Evolutionary conservation across 2,329 filamentous ascomycete species (phyloP), one percentile per base, ranked within the genome.

Genomic region (Cladobotryum protrusum): DNA sequence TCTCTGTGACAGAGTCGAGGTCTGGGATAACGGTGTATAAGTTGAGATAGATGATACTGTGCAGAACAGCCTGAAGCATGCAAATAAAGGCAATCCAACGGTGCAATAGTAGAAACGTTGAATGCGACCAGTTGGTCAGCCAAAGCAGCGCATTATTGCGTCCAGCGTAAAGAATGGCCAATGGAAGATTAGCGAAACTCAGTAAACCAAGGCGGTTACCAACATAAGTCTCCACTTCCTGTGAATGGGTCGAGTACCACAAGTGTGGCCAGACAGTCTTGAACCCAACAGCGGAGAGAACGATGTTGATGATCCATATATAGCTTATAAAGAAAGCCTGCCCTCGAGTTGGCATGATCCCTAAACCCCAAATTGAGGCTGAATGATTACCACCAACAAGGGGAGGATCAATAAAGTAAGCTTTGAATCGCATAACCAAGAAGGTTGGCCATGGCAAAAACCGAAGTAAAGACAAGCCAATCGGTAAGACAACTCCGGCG

Each of bases 111-210:
- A 78, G 52, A 47, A 67, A 78, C 0, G 76, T 78, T 0, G 68
- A 67, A 52, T 75, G 70, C 0, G 65, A 70, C 74, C 75, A 78
- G 54, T 73, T 67, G 1, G 76, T 77, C 1, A 76, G 37, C 61
- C 68, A 72, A 0, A 78, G 64, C 0, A 77, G 64, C 3, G 77
- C 18, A 47, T 73, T 77, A 54, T 79, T 78, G 1, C 76, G 62
- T 0, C 68, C 63, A 0, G 70, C 64, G 47, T 72, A 77, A 3
- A 79, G 64, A 12, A 77, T 58, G 0, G 72, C 45, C 0, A 78
- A 55, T 0, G 73, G 68, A 0, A 73, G 44, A 8, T 72, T 67
- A 5, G 67, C 67, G 43, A 74, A 71, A 4, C 61, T 61, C 4
- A 76, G 53, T 1, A 63, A 56, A 4, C 74, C 74, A 4, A 68